Evolutionary conservation across 2,329 filamentous ascomycete species (phyloP).

Genomic region (Fonsecaea erecta): DNA sequence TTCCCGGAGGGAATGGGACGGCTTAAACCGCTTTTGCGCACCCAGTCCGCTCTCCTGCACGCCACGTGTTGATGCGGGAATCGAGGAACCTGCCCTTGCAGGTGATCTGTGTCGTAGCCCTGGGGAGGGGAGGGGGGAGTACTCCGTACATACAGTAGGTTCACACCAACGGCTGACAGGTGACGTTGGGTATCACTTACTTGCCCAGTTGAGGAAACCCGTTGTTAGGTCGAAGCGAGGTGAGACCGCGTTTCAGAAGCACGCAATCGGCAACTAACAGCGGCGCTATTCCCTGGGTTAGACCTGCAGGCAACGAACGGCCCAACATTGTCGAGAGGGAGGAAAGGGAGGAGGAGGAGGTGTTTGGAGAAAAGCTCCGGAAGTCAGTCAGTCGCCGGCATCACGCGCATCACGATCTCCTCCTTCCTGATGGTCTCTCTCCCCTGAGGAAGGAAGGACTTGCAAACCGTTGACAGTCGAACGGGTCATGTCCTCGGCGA

Average conservation of each 20-base stretch:
- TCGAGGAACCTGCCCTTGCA: slow-evolving; percentile 24
- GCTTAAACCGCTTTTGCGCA: background rate
- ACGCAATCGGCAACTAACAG: slow-evolving; percentile 3
- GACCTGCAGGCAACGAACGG: background rate
- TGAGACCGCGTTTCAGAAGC: background rate
- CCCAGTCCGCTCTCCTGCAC: slow-evolving; percentile 11
- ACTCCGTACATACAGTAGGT: background rate
- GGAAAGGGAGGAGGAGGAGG: background rate
- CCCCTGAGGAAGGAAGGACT: too few relatives aligned
- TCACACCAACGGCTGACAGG: background rate
- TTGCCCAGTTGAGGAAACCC: background rate
- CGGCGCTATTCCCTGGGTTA: background rate
- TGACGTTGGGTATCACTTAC: background rate
- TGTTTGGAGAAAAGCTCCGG: too few relatives aligned
- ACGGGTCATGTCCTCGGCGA: background rate
- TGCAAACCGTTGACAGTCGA: background rate
- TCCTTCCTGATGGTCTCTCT: background rate
- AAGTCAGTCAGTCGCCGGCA: background rate
- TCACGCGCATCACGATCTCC: slow-evolving; percentile 11
- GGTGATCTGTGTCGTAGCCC: slow-evolving; percentile 16
- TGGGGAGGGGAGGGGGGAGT: too few relatives aligned
- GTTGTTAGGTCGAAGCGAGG: background rate
- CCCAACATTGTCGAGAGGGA: background rate
- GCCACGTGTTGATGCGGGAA: slow-evolving; percentile 30
- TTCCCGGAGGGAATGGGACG: background rate